Evolutionary conservation across 768 basidiomycete genomes (phyloP).

Genomic region (Nidula microcarpa): DNA sequence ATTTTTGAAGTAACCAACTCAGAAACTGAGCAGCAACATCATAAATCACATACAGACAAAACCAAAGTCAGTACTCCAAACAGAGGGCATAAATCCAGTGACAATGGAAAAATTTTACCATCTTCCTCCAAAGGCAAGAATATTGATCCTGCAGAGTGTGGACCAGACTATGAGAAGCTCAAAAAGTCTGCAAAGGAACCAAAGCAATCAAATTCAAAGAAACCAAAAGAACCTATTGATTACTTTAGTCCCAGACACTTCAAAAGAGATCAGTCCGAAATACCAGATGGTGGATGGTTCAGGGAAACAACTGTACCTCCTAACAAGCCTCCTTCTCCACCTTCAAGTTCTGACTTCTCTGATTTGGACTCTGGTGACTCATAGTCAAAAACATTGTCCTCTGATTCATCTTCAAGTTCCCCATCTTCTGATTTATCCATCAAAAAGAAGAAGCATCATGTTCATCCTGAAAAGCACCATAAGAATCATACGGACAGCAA

Average conservation of each 20-base stretch:
- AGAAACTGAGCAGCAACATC: background rate
- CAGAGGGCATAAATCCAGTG: no score
- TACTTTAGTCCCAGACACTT: no score
- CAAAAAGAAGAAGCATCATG: background rate
- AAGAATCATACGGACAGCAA: background rate
- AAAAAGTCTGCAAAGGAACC: background rate
- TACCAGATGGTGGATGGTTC: background rate
- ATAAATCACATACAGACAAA: no score
- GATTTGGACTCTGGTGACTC: background rate
- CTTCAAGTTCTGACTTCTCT: no score
- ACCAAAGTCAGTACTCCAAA: no score
- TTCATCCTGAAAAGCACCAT: background rate
- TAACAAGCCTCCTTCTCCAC: no score
- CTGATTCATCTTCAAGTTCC: no score
- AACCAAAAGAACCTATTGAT: no score
- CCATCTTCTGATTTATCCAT: background rate
- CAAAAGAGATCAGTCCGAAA: background rate
- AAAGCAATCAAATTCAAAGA: no score
- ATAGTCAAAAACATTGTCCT: background rate
- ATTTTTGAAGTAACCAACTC: no score
- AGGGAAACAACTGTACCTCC: no score
- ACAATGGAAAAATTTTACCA: no score
- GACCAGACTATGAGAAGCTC: background rate
- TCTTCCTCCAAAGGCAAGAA: background rate
- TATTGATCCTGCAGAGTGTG: background rate